Base-by-base conservation (phyloP, 768 basidiomycete genomes). In the Boletus rubescentipes region DNA sequence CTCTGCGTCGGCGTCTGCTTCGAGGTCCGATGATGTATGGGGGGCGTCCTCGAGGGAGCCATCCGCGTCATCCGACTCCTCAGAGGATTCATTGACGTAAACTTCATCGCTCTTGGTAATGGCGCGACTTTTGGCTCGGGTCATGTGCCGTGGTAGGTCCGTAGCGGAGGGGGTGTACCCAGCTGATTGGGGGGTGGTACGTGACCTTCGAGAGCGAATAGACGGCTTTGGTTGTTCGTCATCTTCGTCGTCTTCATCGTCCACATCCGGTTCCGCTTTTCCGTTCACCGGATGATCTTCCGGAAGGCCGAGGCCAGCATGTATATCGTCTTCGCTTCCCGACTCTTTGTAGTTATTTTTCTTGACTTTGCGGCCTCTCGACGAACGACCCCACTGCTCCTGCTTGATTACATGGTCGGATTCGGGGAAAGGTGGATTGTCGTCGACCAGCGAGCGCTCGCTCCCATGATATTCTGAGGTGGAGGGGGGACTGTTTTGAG, bases 11-110 rank as follows among this genome's bases (percentile, higher is more conserved):
- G 59, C 63, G 36, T 73, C 71, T n/a, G 51, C 61, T 16, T 71
- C 74, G 0, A 67, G 60, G 49, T 75, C 77, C 0, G 73, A 72
- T 4, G 70, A 71, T 6, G 70, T 76, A 14, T 68, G 80, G 11
- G 72, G 76, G 6, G 74, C 79, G 26, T 84, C 81, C 43, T 82
- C 86, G n/a, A 80, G 61, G 9, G 82, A 83, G 1, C 79, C 85
- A 49, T 85, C 83, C 0, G 78, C 83, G 43, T 82, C 80, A 15
- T 75, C 76, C 31, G 83, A 78, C 4, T 72, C 77, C 20, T 69
- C 73, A 0, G 81, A 78, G 14, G 82, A 77, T 4, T 78, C 68
- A 37, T 78, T 75, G 46, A 78, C 72, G 49, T 84, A 80, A 32
- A 74, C 76, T 21, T 82, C 81, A 34, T 80, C 84, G 43, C 78